Evolutionary conservation across 176 grass and related monocot species (phyloP).

Genomic region (Stipa capillata): DNA sequence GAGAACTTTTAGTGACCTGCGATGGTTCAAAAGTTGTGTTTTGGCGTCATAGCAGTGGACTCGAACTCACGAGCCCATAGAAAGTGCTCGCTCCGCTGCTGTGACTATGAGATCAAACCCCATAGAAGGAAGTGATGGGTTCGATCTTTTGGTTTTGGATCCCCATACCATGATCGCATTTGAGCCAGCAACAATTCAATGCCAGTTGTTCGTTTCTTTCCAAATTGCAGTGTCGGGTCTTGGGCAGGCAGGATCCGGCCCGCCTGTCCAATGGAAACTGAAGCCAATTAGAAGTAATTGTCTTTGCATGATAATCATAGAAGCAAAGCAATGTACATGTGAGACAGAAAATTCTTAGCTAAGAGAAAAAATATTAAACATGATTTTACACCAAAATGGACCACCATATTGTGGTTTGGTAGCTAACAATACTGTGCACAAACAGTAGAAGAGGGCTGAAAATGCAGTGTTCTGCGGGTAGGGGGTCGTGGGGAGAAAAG

Average conservation of each 20-base stretch:
- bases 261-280: background rate
- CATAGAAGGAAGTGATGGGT: conserved; percentile 19
- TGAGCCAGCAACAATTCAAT: conserved; percentile 21
- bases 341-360: background rate
- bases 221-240: conserved; percentile 2
- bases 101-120: background rate
- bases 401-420: background rate
- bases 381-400: background rate
- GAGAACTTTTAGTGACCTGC: background rate
- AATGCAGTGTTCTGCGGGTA: background rate
- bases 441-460: background rate
- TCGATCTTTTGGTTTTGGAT: conserved; percentile 32
- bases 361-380: background rate
- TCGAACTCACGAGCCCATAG: too few species aligned
- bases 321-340: background rate
- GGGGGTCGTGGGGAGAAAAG: background rate
- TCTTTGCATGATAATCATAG: background rate
- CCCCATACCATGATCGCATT: conserved; percentile 29
- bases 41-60: background rate
- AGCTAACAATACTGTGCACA: background rate
- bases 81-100: background rate
- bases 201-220: conserved; percentile 9
- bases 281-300: background rate
- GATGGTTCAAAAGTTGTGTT: background rate
- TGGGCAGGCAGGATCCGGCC: conserved; percentile 1